Evolutionary conservation across 306 rosid genomes (phyloP), one percentile per base, ranked within the genome.

Genomic region (Gillenia trifoliata): DNA sequence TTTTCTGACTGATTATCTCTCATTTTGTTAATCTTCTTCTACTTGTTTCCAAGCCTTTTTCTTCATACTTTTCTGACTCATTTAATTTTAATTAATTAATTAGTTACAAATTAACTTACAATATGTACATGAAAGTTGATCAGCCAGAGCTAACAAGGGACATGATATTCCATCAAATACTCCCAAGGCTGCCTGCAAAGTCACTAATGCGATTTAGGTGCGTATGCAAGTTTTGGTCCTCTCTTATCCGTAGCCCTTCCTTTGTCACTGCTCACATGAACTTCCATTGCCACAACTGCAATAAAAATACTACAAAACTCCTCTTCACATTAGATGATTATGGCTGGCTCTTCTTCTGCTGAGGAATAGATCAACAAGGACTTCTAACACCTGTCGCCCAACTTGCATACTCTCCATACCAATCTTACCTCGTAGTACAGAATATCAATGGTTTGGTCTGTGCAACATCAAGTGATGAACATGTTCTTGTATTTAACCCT

Each of bases 181-280:
- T 47, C 60, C 72, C 17, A 26, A 17, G 23, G 13, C 13, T 70
- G 34, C 64, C n/a, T 1, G 64, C 47, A 36, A 70, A 52, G 74
- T 52, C 31, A 3, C 31, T n/a, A 6, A 23, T 54, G 66, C 40
- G 55, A 10, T 72, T 57, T 25, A 8, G 47, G 38, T 23, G 55
- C 28, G 40, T 57, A 13, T 56, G 76, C 66, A 72, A 72, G 55
- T 22, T 29, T n/a, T 38, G 66, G 76, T 4, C 8, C 55, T 56
- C 38, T 34, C 66, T 57, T 60, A 54, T 26, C 17, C 55, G 28
- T 31, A 4, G 28, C 75, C 75, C 66, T 72, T 59, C 55, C 76
- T 38, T 38, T 4, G 34, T 25, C 23, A 2, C 34, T 0, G 36
- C 17, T n/a, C 25, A 54, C 26, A 2, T 8, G 60, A 54, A n/a